Conservation (phyloP, 441 rosid species). For the Isatis lusitanica region DNA sequence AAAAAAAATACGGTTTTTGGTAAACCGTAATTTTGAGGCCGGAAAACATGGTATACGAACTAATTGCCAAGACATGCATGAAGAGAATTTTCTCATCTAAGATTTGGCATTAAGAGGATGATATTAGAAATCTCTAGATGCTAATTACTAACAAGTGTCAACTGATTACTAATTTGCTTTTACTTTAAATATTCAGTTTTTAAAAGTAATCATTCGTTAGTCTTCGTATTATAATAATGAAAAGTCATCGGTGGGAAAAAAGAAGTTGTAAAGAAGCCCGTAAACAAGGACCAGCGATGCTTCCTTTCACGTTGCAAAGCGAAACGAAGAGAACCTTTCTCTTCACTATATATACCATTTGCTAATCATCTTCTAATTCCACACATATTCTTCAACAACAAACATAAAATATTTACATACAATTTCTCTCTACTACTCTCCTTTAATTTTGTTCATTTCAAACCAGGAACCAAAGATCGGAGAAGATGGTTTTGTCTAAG, state of each 20-base stretch:
- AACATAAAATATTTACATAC: constrained; percentile 2
- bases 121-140: neutral
- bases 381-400: constrained; percentile 16
- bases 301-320: constrained; percentile 30
- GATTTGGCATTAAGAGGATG: neutral
- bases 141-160: neutral
- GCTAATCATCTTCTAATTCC: constrained; percentile 14
- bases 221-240: neutral
- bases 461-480: neutral
- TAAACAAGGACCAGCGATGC: constrained; percentile 27
- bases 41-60: neutral
- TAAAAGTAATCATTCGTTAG: neutral
- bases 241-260: constrained; percentile 12
- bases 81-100: neutral
- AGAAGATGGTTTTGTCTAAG: constrained; percentile 65
- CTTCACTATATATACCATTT: constrained; percentile 30
- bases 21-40: neutral
- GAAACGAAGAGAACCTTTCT: constrained; percentile 1
- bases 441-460: neutral
- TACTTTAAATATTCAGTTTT: neutral
- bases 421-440: neutral
- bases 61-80: neutral
- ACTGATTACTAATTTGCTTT: neutral
- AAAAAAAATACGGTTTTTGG: too few species aligned
- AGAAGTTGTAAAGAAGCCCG: constrained; percentile 18